Evolutionary conservation across 768 basidiomycete genomes (phyloP).

Genomic region (Pleurotus platypus): DNA sequence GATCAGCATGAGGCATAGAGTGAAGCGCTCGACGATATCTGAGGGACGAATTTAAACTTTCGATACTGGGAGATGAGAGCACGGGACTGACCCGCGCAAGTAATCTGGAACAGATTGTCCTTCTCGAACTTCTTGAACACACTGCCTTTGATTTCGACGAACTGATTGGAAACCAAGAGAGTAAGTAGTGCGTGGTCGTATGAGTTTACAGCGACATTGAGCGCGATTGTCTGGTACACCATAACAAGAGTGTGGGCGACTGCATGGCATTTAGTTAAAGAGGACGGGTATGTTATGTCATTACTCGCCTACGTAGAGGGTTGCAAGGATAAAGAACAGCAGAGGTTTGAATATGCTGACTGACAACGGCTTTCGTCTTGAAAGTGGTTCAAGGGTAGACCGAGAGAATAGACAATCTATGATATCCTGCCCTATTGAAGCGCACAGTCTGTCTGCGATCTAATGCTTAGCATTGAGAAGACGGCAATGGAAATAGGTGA

Average conservation of each 20-base stretch:
- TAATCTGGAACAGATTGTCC: conserved; percentile 97
- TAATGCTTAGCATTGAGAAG: conserved; percentile 22
- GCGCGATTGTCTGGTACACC: conserved; percentile 90
- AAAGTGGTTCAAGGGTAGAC: conserved; percentile 77
- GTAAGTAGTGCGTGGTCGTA: conserved; percentile 96
- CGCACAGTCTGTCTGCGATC: conserved; percentile 94
- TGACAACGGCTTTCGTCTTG: conserved; percentile 56
- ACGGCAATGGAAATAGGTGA: background rate
- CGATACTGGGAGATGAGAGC: background rate
- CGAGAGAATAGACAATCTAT: conserved; percentile 94
- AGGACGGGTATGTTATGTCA: background rate
- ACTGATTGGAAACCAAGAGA: conserved; percentile 94
- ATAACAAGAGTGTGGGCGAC: conserved; percentile 91
- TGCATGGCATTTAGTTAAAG: conserved; percentile 23
- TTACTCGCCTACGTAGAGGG: conserved; percentile 74
- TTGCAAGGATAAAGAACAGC: conserved; percentile 79
- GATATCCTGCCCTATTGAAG: conserved; percentile 96
- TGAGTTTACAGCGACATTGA: conserved; percentile 97
- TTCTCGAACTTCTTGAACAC: conserved; percentile 99
- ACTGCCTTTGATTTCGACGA: conserved; percentile 98
- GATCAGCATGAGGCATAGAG: conserved; percentile 83
- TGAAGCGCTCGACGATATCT: conserved; percentile 99
- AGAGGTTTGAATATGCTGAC: conserved; percentile 73
- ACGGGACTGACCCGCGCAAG: conserved; percentile 75
- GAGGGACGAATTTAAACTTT: background rate